Base-by-base conservation (phyloP, 1,139 yeast genomes). In the Candida labiduridarum region DNA sequence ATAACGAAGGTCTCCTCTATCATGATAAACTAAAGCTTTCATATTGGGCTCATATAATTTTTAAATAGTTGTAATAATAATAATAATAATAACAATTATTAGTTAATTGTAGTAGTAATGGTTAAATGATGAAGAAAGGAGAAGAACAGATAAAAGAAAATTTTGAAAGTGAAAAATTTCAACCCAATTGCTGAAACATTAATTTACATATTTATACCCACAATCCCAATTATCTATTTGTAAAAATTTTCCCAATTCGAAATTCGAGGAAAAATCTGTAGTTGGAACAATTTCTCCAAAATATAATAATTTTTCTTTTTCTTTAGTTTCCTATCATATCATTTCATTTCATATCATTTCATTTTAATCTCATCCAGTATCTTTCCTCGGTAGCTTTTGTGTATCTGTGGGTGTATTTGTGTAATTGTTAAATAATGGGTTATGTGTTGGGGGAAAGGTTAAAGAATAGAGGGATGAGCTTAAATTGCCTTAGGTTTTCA, bases 1-100 rank as follows among this genome's bases (percentile, higher is more conserved):
- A 58, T 70, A 81, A 47, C 77, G 67, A 33, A 83, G 63, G 57
- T 80, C 79, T 48, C 74, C 66, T 39, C 71, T 72, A 2, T 83
- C 85, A 59, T 79, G 72, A 58, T 76, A 83, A 41, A 80, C 77
- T 45, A 83, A 63, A 2, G 83, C 88, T 64, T 72, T 76, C 87
- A 83, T 82, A 19, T 12, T 8, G 14, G 6, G 11, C 5, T 6
- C 10, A 38, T 4, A 22, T 36, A 33, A 33, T 33, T 33, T 33
- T n/a, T n/a, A n/a, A n/a, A n/a, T n/a, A n/a, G 15, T 12, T 5
- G 4, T 31, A 30, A 30, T 30, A 30, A 30, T 30, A 30, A 30
- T 30, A 30, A 30, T 31, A 12, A 31, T 31, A 31, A 31, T 31
- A n/a, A n/a, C n/a, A n/a, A n/a, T n/a, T n/a, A n/a, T n/a, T n/a